These are phyloP conservation scores for Cornus florida DNA, from an alignment of 148 eudicot species.

Conservation along the genomic window DNA sequence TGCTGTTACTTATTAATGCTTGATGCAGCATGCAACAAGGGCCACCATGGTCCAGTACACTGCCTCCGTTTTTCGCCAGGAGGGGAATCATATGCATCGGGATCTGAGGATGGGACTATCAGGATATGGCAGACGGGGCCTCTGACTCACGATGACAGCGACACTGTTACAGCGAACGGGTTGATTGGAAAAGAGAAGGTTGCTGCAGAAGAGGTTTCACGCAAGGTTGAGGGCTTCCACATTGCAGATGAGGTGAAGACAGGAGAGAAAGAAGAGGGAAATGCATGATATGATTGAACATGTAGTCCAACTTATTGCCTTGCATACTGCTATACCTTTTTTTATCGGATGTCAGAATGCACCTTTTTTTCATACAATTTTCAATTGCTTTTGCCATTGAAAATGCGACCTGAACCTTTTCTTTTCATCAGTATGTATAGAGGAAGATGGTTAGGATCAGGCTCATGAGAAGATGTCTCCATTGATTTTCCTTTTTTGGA, in stretches of 20 bases:
- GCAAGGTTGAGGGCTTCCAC: slow-evolving; percentile 53
- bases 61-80: not conserved
- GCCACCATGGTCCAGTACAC: not conserved
- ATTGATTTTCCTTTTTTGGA: not conserved
- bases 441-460: not conserved
- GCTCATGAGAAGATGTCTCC: not conserved
- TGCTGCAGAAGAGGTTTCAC: slow-evolving; percentile 39
- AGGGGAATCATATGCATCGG: not conserved
- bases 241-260: slow-evolving; percentile 52
- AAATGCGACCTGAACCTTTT: not conserved
- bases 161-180: slow-evolving; percentile 21
- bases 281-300: slow-evolving; percentile 15
- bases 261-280: slow-evolving; percentile 37
- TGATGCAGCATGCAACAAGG: not conserved
- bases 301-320: not conserved
- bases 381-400: not conserved
- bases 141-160: slow-evolving; percentile 31
- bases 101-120: slow-evolving; percentile 75
- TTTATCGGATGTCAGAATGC: not conserved
- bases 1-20: not conserved
- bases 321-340: not conserved
- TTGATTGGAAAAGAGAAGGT: slow-evolving; percentile 39
- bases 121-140: slow-evolving; percentile 83
- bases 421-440: not conserved
- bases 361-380: not conserved